Evolutionary conservation across 139 green algal species (phyloP).

Genomic region (Tetraselmis chui): DNA sequence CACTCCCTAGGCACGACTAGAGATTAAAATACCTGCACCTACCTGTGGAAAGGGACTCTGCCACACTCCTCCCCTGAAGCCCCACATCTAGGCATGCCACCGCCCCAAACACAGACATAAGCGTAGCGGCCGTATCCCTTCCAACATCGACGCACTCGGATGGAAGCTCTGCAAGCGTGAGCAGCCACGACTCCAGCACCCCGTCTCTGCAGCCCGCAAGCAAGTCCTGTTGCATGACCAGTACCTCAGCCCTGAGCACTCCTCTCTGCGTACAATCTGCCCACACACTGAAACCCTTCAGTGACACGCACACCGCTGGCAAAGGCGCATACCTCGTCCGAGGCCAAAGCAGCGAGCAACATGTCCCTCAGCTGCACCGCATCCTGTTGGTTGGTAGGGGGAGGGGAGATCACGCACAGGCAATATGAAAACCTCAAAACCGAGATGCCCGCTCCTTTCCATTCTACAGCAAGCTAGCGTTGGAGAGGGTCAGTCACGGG

Average conservation of each 20-base stretch:
- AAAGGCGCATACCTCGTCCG: no score
- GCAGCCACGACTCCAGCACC: not conserved
- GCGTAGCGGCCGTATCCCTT: not conserved
- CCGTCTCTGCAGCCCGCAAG: not conserved
- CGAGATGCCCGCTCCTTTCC: no score
- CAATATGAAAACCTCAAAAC: no score
- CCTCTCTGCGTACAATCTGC: not conserved
- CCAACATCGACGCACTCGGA: not conserved
- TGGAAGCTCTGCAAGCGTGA: not conserved
- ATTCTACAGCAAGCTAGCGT: no score
- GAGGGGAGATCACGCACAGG: no score
- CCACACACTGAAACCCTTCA: not conserved
- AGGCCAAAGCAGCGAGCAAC: not conserved
- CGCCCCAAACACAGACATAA: not conserved
- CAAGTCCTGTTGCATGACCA: not conserved
- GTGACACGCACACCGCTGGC: not conserved
- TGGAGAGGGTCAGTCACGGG: no score
- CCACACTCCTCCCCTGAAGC: not conserved
- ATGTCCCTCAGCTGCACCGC: not conserved
- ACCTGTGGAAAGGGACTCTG: not conserved
- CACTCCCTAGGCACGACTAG: no score
- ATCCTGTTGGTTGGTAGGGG: not conserved
- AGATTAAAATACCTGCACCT: not conserved
- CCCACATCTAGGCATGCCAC: not conserved
- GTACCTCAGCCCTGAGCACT: not conserved